Evolutionary conservation across 2,329 filamentous ascomycete species (phyloP).

Genomic region (Fonsecaea nubica): DNA sequence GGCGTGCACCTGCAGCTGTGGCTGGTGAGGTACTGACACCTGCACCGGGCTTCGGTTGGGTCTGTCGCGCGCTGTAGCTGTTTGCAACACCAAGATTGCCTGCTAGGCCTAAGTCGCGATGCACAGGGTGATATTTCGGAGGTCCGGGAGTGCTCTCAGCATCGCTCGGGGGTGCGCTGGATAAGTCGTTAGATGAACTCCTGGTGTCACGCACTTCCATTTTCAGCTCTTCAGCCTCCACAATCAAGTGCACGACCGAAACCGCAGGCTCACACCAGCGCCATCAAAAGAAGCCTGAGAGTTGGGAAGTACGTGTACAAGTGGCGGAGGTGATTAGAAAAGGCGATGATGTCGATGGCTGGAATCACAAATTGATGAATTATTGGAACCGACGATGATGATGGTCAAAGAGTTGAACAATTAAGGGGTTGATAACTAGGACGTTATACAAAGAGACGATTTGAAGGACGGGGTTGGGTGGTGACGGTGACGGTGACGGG

Average conservation of each 20-base stretch:
- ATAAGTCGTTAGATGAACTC: conserved; percentile 41
- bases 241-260: conserved; percentile 5
- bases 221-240: conserved; percentile 14
- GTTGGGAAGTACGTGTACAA: neutral
- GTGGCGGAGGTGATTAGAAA: neutral
- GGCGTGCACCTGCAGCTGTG: conserved; percentile 38
- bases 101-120: conserved; percentile 23
- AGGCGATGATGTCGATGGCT: neutral
- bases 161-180: conserved; percentile 39
- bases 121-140: conserved; percentile 19
- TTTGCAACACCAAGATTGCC: conserved; percentile 30
- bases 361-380: neutral
- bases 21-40: conserved; percentile 26
- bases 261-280: neutral
- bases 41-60: conserved; percentile 21
- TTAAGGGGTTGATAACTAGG: conserved; percentile 9
- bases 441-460: conserved; percentile 8
- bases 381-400: conserved; percentile 2
- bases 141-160: conserved; percentile 33
- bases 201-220: conserved; percentile 36
- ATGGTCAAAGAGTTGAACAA: conserved; percentile 1
- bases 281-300: conserved; percentile 13
- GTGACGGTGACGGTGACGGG: conserved; percentile 4
- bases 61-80: conserved; percentile 29
- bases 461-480: neutral